Base-by-base conservation (phyloP, 1,284 basidiomycete genomes). In the Tetrapyrgos nigripes region DNA sequence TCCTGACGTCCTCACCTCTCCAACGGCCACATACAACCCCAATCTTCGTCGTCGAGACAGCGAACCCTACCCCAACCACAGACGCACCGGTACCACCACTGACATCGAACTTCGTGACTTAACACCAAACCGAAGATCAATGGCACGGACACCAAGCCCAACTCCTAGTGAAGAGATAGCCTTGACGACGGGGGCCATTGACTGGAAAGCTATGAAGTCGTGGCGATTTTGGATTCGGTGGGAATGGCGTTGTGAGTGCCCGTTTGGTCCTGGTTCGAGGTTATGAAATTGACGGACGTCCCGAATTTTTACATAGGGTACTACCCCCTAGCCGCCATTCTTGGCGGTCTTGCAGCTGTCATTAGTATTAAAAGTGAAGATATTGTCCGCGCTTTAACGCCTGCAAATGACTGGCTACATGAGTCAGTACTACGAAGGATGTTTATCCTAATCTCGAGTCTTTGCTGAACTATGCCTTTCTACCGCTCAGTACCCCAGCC, bases 101-200 rank as follows among this genome's bases (percentile, higher is more conserved):
- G n/a, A n/a, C n/a, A n/a, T n/a, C n/a, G n/a, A n/a, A n/a, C n/a
- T n/a, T n/a, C n/a, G n/a, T n/a, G n/a, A n/a, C n/a, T n/a, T n/a
- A n/a, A n/a, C n/a, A n/a, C n/a, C n/a, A n/a, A n/a, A n/a, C n/a
- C n/a, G n/a, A n/a, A n/a, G n/a, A n/a, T n/a, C n/a, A n/a, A 52
- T 52, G 1, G 26, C 33, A 23, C 67, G 84, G 37, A 86, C 85
- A 4, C 84, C 84, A 11, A 86, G 84, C 62, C 85, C 85, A 0
- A 85, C 86, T 0, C 86, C 86, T 3, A 85, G 83, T 64, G 85
- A 87, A 69, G 68, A 68, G 27, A 75, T 73, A 43, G 77, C 78
- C 46, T 69, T 86, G 9, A 70, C 75, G 50, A 74, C 66, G 3
- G 69, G 76, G 1, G 75, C 79, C 28, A 66, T 86, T 55, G 72